phyloP scores from a whole-genome alignment of 2,329 filamentous ascomycete genomes.

The Xylariaceae sp. region DNA sequence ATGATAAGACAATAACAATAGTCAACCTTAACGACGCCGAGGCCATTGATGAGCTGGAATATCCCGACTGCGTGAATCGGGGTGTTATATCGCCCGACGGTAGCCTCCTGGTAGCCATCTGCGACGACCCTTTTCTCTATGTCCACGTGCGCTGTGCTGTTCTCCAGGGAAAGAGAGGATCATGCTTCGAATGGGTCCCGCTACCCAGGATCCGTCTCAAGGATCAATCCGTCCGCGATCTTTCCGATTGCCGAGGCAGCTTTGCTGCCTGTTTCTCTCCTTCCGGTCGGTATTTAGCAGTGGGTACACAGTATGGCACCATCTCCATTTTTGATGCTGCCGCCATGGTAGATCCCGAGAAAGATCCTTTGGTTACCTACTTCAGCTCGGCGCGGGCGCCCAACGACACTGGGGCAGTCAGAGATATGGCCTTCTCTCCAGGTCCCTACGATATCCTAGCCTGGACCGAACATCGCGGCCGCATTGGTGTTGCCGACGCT shows the following conservation, averaged over 20 bases:
- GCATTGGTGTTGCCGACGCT: constrained; percentile 70
- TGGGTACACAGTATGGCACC: constrained; percentile 76
- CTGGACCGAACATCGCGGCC: constrained; percentile 86
- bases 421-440: constrained; percentile 89
- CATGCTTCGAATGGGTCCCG: constrained; percentile 47
- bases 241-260: constrained; percentile 59
- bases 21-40: constrained; percentile 66
- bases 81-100: constrained; percentile 92
- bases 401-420: constrained; percentile 70
- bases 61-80: constrained; percentile 87
- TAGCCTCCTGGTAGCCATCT: constrained; percentile 72
- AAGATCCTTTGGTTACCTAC: constrained; percentile 65
- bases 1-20: constrained; percentile 84
- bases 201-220: constrained; percentile 53
- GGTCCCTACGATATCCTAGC: constrained; percentile 86
- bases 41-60: constrained; percentile 65
- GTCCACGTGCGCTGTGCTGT: constrained; percentile 61
- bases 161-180: constrained; percentile 32
- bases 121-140: constrained; percentile 82
- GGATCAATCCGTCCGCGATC: constrained; percentile 53
- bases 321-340: constrained; percentile 69
- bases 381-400: constrained; percentile 75
- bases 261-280: constrained; percentile 76
- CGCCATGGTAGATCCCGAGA: constrained; percentile 40
- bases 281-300: constrained; percentile 66